Base-by-base conservation (phyloP, 306 rosid genomes). In the Quercus gilva region DNA sequence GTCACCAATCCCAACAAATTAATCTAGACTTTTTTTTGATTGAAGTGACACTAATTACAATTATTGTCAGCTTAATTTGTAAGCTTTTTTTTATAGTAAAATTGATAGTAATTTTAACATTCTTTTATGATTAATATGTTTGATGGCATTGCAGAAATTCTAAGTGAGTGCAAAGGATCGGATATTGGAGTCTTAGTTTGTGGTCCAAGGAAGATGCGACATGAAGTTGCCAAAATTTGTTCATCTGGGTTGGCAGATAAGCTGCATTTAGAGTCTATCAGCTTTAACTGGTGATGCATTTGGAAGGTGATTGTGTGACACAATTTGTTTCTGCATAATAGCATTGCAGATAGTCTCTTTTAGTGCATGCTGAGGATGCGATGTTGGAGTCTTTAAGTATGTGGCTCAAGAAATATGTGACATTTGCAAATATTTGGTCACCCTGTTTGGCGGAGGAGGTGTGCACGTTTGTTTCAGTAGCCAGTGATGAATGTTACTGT, bases 121-220 rank as follows among this genome's bases (percentile, higher is more conserved):
- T 12, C 3, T 41, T 3, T 3, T 49, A 12, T 49, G 53, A 13
- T 49, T 49, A 49, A 49, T 49, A 49, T 11, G 17, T 25, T 18
- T 41, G 26, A 55, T 12, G 26, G 12, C 12, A 4, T 17, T 83
- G 78, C 87, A 88, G 91, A 78, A 76, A 78, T 85, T 78, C 53
- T 88, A 35, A 53, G 74, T 19, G 91, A 74, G 26, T 76, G 73
- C 61, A 65, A 83, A 82, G 89, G 83, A 74, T 78, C 83, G 17
- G 87, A 85, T 58, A 56, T 79, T 15, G 91, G 91, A 75, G 91
- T 88, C 37, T 55, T 88, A 71, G 91, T 84, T 1, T 83, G 82
- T 49, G 91, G 89, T n/a, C 89, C 91, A 5, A 75, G 81, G 55
- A 71, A 75, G 83, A 88, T 85, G 91, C 74, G 89, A 56, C 87